Evolutionary conservation across 108 stramenopile species (phyloP), one percentile per base, ranked within the genome.

Genomic region (Pseudonitzschia pungens): DNA sequence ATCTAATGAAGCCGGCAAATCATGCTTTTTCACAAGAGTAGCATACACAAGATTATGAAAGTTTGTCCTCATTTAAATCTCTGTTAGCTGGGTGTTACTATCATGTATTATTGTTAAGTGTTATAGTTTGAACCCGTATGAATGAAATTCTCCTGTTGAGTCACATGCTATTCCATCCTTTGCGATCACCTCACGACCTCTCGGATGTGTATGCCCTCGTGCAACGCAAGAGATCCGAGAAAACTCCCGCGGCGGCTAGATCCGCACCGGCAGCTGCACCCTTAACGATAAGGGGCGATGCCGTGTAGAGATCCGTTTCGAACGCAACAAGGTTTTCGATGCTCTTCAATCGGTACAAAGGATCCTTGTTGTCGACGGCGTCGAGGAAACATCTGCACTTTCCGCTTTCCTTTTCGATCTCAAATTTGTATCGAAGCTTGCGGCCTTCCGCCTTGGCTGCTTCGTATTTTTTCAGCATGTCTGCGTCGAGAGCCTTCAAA

Each of bases 261-360:
- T 89, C 88, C 15, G 94, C 87, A 16, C 91, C 91, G 14, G 92
- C 91, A 33, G 92, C 88, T 43, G 94, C 89, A 32, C 92, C 94
- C 77, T 93, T 93, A 29, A 96, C 78, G 66, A 93, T 89, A 69
- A 94, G 68, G 6, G 94, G 94, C 11, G 90, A 86, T 5, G 86
- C 75, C 14, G 77, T 79, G 72, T 89, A 90, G 33, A 92, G 84
- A 32, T 78, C 68, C 0, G 90, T 88, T 54, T 86, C 84, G 62
- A 87, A 86, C 1, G 87, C 78, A 12, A 87, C 83, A 73, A 86
- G 78, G 68, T 89, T 89, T 65, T 89, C 88, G 63, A 83, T 87
- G 21, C 68, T 74, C 41, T 83, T 83, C 15, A 89, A 83, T 50
- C 88, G 76, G 69, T 65, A 89, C 42, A 89, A 71, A 16, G 86